A percentile compares a stretch with the other conserved stretches of the same genome.
Evolutionary conservation across 2,329 filamentous ascomycete genomes (phyloP).

Genomic region (Aspergillus clavatus): DNA sequence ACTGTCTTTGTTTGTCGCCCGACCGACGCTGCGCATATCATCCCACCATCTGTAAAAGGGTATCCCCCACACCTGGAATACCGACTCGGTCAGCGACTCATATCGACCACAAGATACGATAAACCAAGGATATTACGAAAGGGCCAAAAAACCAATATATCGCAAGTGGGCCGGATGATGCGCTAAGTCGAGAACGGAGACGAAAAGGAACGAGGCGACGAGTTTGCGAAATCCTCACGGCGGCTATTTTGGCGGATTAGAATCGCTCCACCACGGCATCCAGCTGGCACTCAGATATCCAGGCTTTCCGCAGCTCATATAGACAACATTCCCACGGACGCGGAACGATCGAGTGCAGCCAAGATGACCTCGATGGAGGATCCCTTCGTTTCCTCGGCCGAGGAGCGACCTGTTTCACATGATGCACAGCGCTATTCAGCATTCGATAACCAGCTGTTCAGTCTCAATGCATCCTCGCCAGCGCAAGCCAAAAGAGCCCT

Average conservation of each 20-base stretch:
- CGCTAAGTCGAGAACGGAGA: constrained; percentile 20
- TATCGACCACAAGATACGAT: constrained; percentile 3
- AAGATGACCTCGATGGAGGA: constrained; percentile 43
- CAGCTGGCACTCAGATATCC: constrained; percentile 3
- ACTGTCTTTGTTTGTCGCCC: background rate
- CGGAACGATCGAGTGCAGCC: constrained; percentile 13
- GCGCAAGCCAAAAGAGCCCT: constrained; percentile 82
- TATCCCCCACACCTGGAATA: constrained; percentile 7
- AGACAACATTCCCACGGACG: constrained; percentile 7
- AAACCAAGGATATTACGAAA: constrained; percentile 6
- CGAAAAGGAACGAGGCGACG: constrained; percentile 21
- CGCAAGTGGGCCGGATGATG: constrained; percentile 27
- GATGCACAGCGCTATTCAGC: constrained; percentile 67
- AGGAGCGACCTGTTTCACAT: constrained; percentile 39
- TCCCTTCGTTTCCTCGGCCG: constrained; percentile 53
- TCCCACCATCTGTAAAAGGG: constrained; percentile 9
- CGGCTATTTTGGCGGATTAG: constrained; percentile 14
- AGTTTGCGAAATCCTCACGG: constrained; percentile 18
- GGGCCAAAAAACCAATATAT: constrained; percentile 1
- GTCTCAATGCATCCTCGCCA: constrained; percentile 75
- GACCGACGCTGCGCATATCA: constrained; percentile 9
- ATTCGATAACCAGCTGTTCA: constrained; percentile 77
- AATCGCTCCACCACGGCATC: background rate
- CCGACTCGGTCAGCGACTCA: constrained; percentile 32
- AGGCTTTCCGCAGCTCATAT: constrained; percentile 10